These are phyloP conservation scores for Xylaria grammica DNA, from an alignment of 495 filamentous ascomycete species.

Conservation along the genomic window DNA sequence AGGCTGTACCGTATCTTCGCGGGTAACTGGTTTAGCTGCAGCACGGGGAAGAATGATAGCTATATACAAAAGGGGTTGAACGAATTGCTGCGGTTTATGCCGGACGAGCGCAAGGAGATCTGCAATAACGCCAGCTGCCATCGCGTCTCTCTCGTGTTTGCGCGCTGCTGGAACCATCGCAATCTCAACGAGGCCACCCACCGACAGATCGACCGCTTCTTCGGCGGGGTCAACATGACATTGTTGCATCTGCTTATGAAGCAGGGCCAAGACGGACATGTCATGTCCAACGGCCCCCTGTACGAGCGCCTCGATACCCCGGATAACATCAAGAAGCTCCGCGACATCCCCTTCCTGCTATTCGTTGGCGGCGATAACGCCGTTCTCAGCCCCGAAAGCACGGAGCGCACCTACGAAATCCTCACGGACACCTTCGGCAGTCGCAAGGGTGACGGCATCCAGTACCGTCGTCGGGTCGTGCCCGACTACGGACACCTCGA, in stretches of 20 bases:
- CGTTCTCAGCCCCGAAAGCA: conserved; percentile 63
- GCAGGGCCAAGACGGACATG: conserved; percentile 58
- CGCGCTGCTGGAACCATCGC: conserved; percentile 67
- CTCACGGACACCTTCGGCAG: conserved; percentile 60
- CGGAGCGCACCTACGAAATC: conserved; percentile 60
- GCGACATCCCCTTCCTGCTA: conserved; percentile 62
- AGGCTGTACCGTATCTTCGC: conserved; percentile 50
- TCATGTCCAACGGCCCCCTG: conserved; percentile 55
- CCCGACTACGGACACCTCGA: conserved; percentile 72
- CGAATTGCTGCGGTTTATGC: conserved; percentile 65
- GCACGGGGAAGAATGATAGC: conserved; percentile 51
- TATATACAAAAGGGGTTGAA: conserved; percentile 59
- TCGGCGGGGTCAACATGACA: conserved; percentile 66
- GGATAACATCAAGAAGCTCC: conserved; percentile 56
- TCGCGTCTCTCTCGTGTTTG: conserved; percentile 64
- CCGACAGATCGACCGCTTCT: conserved; percentile 64
- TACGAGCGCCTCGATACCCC: conserved; percentile 53
- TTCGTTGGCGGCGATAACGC: conserved; percentile 65
- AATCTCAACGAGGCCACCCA: conserved; percentile 70
- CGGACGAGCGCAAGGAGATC: conserved; percentile 59
- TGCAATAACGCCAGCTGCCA: conserved; percentile 68
- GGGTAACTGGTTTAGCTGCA: conserved; percentile 61
- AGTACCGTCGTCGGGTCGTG: conserved; percentile 60
- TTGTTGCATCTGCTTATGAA: conserved; percentile 62
- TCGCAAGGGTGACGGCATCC: conserved; percentile 32